Base-by-base conservation (phyloP, 768 basidiomycete genomes). In the Auricularia auricula-judae region DNA sequence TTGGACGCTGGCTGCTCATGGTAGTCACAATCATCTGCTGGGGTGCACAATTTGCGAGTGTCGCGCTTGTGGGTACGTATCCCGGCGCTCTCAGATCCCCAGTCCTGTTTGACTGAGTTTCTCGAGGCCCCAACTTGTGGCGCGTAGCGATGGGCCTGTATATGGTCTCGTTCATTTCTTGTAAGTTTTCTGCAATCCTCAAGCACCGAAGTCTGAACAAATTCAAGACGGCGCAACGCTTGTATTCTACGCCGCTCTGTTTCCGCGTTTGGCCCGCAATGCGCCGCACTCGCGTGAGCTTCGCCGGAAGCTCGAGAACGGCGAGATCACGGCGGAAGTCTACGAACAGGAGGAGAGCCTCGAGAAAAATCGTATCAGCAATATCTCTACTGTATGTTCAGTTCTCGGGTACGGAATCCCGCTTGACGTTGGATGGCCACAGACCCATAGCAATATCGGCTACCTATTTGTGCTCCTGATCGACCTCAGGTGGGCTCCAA, bases 281-380 rank as follows among this genome's bases (percentile, higher is more conserved):
- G 92, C 90, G 0, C 73, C 79, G 3, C 86, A 82, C 67, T 77
- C 89, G 3, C 81, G 85, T 14, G 72, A 72, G 2, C 73, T 91
- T 3, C 76, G 79, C 42, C 81, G 80, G 61, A 81, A 78, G 68
- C 85, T 81, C 63, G 85, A 86, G 61, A 77, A 76, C 0, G 86
- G 87, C 0, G 82, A 86, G 65, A 83, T 86, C 11, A 69, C 77
- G 0, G 73, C 75, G 14, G 86, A 86, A 63, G 85, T 81, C 66
- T 91, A 87, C 67, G 90, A 91, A 69, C 70, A 67, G 18, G 89
- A 89, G 69, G 89, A 91, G 69, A 88, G 86, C 36, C 69, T 92
- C 54, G 88, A 92, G 76, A 91, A 91, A 80, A 93, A 91, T 66
- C 76, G 86, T 66, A 88, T 93, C 65, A 89, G 90, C 70, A 92